Percentiles rank a stretch among this genome's conserved stretches.
Evolutionary conservation across 2,329 filamentous ascomycete genomes (phyloP).

Genomic region (Diaporthe longicolla): DNA sequence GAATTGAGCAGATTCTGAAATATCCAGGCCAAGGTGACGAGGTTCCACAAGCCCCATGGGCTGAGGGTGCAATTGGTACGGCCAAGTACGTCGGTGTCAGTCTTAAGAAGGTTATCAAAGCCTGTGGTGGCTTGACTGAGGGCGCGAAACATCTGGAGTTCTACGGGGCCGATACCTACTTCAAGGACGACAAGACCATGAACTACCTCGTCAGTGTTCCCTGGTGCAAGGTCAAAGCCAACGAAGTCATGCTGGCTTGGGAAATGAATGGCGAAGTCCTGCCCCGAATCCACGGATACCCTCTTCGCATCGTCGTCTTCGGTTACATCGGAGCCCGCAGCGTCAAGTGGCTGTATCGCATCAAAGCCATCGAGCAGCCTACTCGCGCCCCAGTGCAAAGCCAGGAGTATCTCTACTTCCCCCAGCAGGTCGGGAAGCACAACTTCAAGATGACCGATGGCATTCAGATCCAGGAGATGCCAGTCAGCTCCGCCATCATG

Average conservation of each 20-base stretch:
- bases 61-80: constrained; percentile 8
- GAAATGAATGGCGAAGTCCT: constrained; percentile 12
- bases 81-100: constrained; percentile 4
- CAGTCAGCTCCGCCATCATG: constrained; percentile 15
- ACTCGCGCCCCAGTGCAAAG: constrained; percentile 10
- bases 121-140: constrained; percentile 2
- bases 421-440: constrained; percentile 15
- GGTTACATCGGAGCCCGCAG: constrained; percentile 13
- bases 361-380: constrained; percentile 6
- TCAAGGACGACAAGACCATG: constrained; percentile 18
- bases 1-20: constrained; percentile 9
- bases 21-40: constrained; percentile 15
- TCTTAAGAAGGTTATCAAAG: constrained; percentile 9
- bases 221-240: constrained; percentile 10
- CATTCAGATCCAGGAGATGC: constrained; percentile 16
- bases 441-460: constrained; percentile 9
- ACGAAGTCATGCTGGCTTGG: constrained; percentile 17
- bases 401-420: constrained; percentile 18
- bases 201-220: constrained; percentile 26
- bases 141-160: constrained; percentile 6
- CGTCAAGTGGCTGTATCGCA: constrained; percentile 16
- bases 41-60: constrained; percentile 12
- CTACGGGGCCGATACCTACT: constrained; percentile 15
- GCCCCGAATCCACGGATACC: constrained; percentile 9
- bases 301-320: constrained; percentile 9